Evolutionary conservation across 73 alveolate genomes (phyloP), one percentile per base, ranked within the genome.

Genomic region (Blepharisma stoltei): DNA sequence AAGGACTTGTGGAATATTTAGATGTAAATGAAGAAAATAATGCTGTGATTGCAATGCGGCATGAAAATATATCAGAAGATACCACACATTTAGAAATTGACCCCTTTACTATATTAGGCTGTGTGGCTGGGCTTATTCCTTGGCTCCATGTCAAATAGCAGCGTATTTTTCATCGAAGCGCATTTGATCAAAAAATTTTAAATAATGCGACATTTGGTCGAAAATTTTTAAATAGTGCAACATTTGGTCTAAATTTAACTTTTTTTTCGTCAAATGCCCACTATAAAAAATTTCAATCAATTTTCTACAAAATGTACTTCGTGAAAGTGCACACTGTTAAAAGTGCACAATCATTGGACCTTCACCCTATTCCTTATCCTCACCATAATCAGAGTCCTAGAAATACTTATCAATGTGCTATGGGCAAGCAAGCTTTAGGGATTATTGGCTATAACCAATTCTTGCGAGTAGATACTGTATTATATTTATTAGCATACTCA

Each of bases 401-500:
- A 76, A 97, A 97, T 88, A 97, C 99, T 18, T 97, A 91, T 88
- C 97, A 97, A 89, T 97, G 99, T 75, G 98, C 99, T 18, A 97
- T 97, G 99, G 99, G 99, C 32, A 97, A 96, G 82, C 95, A 97
- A 86, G 97, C 99, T 0, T 87, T 97, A 76, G 99, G 99, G 25
- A 85, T 92, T 37, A 90, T 94, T 38, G 99, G 98, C 6, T 90
- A 84, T 81, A 96, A 96, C 83, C 97, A 94, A 81, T 81, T 89
- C 86, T 76, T 73, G 27, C 81, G 98, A 81, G 83, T 90, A 46
- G 99, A 97, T 86, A 97, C 99, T 21, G 89, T 95, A 32, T 86
- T 97, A 48, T 95, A 87, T 68, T 89, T 95, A 68, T 81, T 96
- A 81, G 95, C 96, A 32, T 96, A 97, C 84, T 98, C 99, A 7